Evolutionary conservation across 306 rosid species (phyloP).

Genomic region (Acacia acuminata): DNA sequence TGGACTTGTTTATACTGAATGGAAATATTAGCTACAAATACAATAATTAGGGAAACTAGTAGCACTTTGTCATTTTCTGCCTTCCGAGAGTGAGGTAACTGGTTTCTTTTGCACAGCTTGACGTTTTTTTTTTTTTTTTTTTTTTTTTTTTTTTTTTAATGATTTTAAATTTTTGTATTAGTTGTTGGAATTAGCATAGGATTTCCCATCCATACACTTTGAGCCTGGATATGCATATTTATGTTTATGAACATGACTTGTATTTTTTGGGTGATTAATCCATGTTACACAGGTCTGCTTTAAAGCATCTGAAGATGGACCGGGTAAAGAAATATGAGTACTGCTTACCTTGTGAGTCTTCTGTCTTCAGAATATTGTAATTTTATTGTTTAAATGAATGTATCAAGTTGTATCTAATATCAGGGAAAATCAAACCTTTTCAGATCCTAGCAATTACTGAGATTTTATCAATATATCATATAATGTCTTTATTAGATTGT

Average conservation of each 20-base stretch:
- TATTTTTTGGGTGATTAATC: constrained; percentile 21
- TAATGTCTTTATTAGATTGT: not conserved
- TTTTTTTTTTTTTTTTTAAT: too few relatives aligned
- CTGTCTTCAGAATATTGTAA: constrained; percentile 2
- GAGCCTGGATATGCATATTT: not conserved
- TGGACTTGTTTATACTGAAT: not conserved
- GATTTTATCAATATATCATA: not conserved
- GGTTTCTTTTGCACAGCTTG: not conserved
- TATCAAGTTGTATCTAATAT: not conserved
- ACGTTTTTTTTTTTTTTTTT: not conserved
- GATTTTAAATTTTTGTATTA: too few relatives aligned
- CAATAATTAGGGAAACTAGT: not conserved
- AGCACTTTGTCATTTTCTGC: not conserved
- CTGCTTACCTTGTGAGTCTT: constrained; percentile 79
- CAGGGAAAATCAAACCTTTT: not conserved
- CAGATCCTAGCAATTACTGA: not conserved
- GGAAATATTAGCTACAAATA: not conserved
- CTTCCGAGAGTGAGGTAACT: not conserved
- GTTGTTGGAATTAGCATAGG: not conserved
- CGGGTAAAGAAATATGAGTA: constrained; percentile 76
- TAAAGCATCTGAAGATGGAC: constrained; percentile 78
- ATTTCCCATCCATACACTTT: not conserved
- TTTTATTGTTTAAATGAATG: not conserved
- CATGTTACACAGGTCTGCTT: constrained; percentile 57
- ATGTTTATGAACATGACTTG: not conserved